phyloP scores from a whole-genome alignment of 129 eudicot genomes.

The Saussurea involucrata region DNA sequence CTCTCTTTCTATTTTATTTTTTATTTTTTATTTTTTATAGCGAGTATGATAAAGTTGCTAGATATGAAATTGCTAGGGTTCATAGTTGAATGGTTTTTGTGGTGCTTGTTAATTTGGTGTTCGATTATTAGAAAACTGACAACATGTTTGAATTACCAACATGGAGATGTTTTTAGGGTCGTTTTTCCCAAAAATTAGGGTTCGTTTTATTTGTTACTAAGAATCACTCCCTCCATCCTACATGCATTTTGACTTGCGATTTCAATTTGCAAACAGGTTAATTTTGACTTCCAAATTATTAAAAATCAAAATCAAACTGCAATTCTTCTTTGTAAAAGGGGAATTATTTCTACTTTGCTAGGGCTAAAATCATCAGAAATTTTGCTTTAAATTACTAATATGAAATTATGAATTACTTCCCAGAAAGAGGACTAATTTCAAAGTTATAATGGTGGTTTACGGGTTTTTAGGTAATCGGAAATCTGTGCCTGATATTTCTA shows the following conservation, averaged over 20 bases:
- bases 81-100: background rate
- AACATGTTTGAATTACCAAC: background rate
- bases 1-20: too few species aligned
- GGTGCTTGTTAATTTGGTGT: background rate
- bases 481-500: background rate
- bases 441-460: background rate
- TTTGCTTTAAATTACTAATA: background rate
- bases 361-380: background rate
- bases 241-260: background rate
- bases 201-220: background rate
- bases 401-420: background rate
- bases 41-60: background rate
- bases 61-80: conserved; percentile 12
- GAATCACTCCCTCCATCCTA: background rate
- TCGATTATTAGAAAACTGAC: background rate
- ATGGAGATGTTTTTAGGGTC: conserved; percentile 6
- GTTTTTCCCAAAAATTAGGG: conserved; percentile 7
- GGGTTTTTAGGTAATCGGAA: background rate
- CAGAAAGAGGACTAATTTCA: background rate
- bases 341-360: background rate
- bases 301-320: conserved; percentile 2
- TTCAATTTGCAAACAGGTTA: background rate
- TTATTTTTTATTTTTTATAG: background rate
- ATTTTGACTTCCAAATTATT: background rate
- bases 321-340: background rate